Percentiles rank a stretch among this genome's conserved stretches.
Conservation (phyloP, 169 alveolate species). For the Cryptosporidium ryanae region DNA sequence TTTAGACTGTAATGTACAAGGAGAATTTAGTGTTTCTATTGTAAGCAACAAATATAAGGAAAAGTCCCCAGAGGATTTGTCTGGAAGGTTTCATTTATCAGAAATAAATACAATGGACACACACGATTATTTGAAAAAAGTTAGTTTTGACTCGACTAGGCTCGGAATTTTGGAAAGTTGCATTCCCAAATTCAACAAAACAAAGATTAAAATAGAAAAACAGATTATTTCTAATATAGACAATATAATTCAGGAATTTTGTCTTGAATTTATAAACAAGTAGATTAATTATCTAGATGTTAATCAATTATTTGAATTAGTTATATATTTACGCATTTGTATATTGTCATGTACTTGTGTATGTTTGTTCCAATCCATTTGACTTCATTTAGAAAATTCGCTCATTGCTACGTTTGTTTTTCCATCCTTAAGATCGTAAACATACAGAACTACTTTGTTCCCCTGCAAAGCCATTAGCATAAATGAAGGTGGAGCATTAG, state of each 20-base stretch:
- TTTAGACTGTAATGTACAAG: slow-evolving; percentile 27
- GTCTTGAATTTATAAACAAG: slow-evolving; percentile 38
- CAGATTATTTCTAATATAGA: slow-evolving; percentile 20
- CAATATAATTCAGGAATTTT: slow-evolving; percentile 21
- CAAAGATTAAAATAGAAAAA: slow-evolving; percentile 23
- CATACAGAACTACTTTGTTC: slow-evolving; percentile 80
- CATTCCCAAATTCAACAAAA: slow-evolving; percentile 16
- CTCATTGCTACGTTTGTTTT: slow-evolving; percentile 83
- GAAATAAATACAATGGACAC: slow-evolving; percentile 65
- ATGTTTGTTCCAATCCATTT: neutral
- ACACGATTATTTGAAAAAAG: slow-evolving; percentile 29
- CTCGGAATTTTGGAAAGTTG: slow-evolving; percentile 7
- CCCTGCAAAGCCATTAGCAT: slow-evolving; percentile 84
- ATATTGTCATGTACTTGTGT: too few species aligned
- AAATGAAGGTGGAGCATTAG: slow-evolving; percentile 80
- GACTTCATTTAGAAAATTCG: slow-evolving; percentile 76
- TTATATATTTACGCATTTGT: neutral
- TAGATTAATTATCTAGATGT: neutral
- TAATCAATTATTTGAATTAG: neutral
- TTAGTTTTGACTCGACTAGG: slow-evolving; percentile 41
- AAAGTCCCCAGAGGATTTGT: neutral
- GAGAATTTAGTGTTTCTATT: slow-evolving; percentile 31
- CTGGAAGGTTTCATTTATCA: slow-evolving; percentile 19
- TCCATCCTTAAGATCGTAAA: slow-evolving; percentile 83
- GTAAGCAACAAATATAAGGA: neutral